Percentiles rank a stretch among this genome's conserved stretches.
Conservation (phyloP, 345 rosid genomes). For the thale cress (Arabidopsis thaliana) region TAIR10.1 NC_003070.9:4550501-4551000, state of each 20-base stretch:
- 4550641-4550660: constrained; percentile 95
- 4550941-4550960: background rate
- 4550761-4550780: constrained; percentile 87
- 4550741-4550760: constrained; percentile 94
- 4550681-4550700: constrained; percentile 84
- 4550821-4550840: constrained; percentile 86
- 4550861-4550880: constrained; percentile 75
- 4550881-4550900: constrained; percentile 84
- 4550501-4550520: constrained; percentile 34
- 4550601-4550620: constrained; percentile 99
- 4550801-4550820: constrained; percentile 84
- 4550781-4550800: constrained; percentile 82
- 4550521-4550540: constrained; percentile 41
- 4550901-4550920: constrained; percentile 99
- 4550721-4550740: constrained; percentile 82
- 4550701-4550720: constrained; percentile 75
- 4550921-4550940: constrained; percentile 54
- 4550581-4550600: constrained; percentile 93
- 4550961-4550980: constrained; percentile 11
- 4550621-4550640: constrained; percentile 97
- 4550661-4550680: constrained; percentile 99
- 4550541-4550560: constrained; percentile 70
- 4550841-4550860: constrained; percentile 72
- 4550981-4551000: constrained; percentile 6
- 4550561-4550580: constrained; percentile 92